These are phyloP conservation scores for Larix kaempferi DNA, from an alignment of 75 land plant genomes.

Conservation along the genomic window DNA sequence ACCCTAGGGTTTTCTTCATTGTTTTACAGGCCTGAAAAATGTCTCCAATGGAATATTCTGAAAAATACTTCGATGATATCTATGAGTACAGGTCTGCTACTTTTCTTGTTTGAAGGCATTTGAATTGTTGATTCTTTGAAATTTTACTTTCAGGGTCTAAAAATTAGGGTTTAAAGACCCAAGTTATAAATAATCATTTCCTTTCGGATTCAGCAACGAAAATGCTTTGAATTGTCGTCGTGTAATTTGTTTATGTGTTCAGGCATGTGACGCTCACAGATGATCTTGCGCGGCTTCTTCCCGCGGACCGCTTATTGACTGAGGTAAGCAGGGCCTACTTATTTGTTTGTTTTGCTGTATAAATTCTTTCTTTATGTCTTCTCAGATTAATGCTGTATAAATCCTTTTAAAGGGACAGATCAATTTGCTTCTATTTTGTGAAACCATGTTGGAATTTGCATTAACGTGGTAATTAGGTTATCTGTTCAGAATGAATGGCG, in stretches of 20 bases:
- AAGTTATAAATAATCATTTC: too few relatives aligned
- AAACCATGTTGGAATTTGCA: too few relatives aligned
- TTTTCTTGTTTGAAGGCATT: not conserved
- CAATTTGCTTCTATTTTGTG: too few relatives aligned
- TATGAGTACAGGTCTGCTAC: conserved; percentile 74
- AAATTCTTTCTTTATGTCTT: not conserved
- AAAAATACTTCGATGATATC: conserved; percentile 89
- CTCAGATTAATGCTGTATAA: not conserved
- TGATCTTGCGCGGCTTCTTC: conserved; percentile 83
- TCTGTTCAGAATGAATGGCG: not conserved
- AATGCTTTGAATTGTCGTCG: too few relatives aligned
- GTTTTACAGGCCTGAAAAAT: conserved; percentile 14
- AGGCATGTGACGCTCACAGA: conserved; percentile 95
- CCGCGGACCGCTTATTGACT: conserved; percentile 77
- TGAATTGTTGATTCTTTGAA: too few relatives aligned
- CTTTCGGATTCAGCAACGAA: too few relatives aligned
- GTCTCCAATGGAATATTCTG: conserved; percentile 91
- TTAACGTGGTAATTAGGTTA: not conserved
- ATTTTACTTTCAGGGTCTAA: too few relatives aligned
- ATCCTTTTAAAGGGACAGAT: not conserved
- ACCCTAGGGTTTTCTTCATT: too few relatives aligned
- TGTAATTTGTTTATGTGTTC: not conserved
- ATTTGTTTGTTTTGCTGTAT: not conserved
- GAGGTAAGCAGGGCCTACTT: conserved; percentile 47
- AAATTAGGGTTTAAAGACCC: too few relatives aligned